phyloP scores from a whole-genome alignment of 805 yeast genomes.

The Candida sakaeoensis region DNA sequence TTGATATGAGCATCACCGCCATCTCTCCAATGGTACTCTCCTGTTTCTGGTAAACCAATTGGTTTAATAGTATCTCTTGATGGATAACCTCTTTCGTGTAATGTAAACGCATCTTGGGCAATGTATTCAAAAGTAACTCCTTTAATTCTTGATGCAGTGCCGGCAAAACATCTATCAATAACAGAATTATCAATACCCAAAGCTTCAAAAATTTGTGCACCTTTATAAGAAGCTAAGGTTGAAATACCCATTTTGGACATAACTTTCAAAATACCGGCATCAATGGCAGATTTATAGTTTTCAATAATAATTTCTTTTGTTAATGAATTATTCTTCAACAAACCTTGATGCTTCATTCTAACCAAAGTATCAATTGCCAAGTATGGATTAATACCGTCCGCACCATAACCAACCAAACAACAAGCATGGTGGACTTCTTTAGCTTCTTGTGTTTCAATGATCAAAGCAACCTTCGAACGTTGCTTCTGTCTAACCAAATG shows the following conservation, averaged over 20 bases:
- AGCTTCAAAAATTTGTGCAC: conserved; percentile 98
- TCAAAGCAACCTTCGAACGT: conserved; percentile 89
- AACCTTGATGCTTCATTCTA: conserved; percentile 77
- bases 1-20: conserved; percentile 96
- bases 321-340: conserved; percentile 53
- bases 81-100: conserved; percentile 93
- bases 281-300: conserved; percentile 81
- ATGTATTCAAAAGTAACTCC: conserved; percentile 95
- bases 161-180: conserved; percentile 91
- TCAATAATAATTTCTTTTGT: conserved; percentile 58
- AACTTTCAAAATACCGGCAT: conserved; percentile 90
- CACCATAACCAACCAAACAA: conserved; percentile 94
- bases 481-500: conserved; percentile 93
- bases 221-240: conserved; percentile 95
- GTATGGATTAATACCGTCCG: conserved; percentile 93
- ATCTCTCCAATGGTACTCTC: conserved; percentile 98
- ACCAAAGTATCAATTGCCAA: conserved; percentile 85
- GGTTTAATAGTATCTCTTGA: conserved; percentile 67
- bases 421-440: conserved; percentile 96
- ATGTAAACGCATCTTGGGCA: conserved; percentile 92
- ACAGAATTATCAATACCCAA: conserved; percentile 94
- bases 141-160: conserved; percentile 94
- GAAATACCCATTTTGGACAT: conserved; percentile 99
- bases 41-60: conserved; percentile 82
- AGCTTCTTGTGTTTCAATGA: conserved; percentile 94